These are phyloP conservation scores for Saturnispora serradocipensis DNA, from an alignment of 805 yeast species.

Conservation along the genomic window DNA sequence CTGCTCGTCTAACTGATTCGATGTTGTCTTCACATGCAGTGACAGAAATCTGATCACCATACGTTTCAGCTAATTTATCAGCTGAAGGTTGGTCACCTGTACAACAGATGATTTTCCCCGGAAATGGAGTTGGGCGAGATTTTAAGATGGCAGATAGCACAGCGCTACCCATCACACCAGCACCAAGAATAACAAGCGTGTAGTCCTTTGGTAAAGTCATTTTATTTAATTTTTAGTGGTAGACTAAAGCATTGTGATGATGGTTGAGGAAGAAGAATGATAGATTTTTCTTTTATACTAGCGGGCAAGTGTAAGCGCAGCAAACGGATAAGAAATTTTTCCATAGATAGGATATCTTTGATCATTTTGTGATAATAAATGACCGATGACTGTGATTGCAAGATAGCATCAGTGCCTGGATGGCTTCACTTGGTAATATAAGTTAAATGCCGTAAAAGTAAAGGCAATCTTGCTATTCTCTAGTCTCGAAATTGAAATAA, in stretches of 20 bases:
- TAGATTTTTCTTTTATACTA: not conserved
- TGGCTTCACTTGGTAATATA: not conserved
- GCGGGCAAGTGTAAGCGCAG: not conserved
- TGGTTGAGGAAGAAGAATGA: not conserved
- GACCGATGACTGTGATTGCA: not conserved
- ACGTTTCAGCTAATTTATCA: slow-evolving; percentile 37
- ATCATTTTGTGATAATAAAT: not conserved
- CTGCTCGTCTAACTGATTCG: slow-evolving; percentile 52
- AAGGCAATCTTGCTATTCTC: not conserved
- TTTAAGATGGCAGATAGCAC: slow-evolving; percentile 70
- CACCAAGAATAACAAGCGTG: slow-evolving; percentile 65
- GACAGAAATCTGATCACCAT: slow-evolving; percentile 44
- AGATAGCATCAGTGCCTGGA: not conserved
- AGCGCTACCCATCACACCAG: slow-evolving; percentile 96
- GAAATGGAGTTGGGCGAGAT: slow-evolving; percentile 43
- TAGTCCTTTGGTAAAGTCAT: slow-evolving; percentile 14
- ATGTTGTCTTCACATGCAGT: slow-evolving; percentile 41
- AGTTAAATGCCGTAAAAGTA: too few species aligned
- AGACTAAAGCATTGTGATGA: not conserved
- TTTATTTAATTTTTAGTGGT: not conserved
- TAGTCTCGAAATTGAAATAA: not conserved
- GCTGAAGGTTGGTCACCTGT: slow-evolving; percentile 50
- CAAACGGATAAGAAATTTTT: not conserved
- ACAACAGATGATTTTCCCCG: slow-evolving; percentile 69
- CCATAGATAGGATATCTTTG: not conserved